A percentile compares a stretch with the other conserved stretches of the same genome.
Conservation (phyloP, 1,284 basidiomycete genomes). For the Cutaneotrichosporon mucoides region DNA sequence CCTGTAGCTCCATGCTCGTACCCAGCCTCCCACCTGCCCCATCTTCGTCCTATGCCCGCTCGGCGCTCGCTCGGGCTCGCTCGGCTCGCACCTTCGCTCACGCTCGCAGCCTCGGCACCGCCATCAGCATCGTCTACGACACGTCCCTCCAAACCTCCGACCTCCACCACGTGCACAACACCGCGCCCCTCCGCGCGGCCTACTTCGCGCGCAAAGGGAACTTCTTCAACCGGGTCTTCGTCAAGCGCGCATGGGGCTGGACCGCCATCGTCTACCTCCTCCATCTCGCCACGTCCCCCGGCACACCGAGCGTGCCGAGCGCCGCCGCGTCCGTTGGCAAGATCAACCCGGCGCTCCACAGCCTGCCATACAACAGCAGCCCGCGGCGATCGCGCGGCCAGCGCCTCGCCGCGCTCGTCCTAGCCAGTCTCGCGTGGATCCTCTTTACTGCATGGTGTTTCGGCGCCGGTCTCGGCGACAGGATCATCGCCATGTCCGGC, state of each 20-base stretch:
- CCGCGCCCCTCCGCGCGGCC: conserved; percentile 38
- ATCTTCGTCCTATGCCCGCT: not conserved
- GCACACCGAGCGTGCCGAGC: not conserved
- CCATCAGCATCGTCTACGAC: conserved; percentile 61
- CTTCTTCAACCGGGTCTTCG: conserved; percentile 75
- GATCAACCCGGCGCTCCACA: conserved; percentile 44
- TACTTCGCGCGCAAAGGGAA: conserved; percentile 82
- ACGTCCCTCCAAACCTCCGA: conserved; percentile 29
- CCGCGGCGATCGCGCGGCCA: conserved; percentile 48
- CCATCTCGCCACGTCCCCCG: conserved; percentile 35
- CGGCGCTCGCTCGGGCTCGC: not conserved
- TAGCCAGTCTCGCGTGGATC: conserved; percentile 67
- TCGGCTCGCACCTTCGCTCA: not conserved
- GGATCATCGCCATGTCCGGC: conserved; percentile 69
- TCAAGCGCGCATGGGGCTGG: conserved; percentile 91
- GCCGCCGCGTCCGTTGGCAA: not conserved
- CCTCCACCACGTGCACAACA: conserved; percentile 55
- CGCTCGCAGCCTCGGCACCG: conserved; percentile 30
- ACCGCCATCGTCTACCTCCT: conserved; percentile 64
- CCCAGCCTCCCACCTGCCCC: no score
- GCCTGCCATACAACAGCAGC: conserved; percentile 23
- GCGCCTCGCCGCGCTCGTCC: conserved; percentile 59
- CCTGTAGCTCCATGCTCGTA: no score
- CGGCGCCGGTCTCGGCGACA: conserved; percentile 74
- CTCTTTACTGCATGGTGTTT: conserved; percentile 87